Base-by-base conservation (phyloP, 352 stramenopile species). In the Pythium grandisporangium region DNA sequence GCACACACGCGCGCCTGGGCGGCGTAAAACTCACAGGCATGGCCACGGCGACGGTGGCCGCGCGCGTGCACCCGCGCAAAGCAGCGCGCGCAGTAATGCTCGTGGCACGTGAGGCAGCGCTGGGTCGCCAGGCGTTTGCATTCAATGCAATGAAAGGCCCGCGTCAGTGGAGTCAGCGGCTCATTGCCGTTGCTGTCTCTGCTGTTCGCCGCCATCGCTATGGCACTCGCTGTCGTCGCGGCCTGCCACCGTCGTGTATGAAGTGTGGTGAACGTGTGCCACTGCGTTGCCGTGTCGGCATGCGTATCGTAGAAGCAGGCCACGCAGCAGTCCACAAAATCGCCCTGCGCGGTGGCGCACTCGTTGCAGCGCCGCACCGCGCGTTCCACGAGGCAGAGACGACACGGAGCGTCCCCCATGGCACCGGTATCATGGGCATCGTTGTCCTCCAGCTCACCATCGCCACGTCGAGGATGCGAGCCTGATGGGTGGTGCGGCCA, bases 41-140 rank as follows among this genome's bases (percentile, higher is more conserved):
- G 79, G 6, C 40, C 30, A 4, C 58, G 61, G 8, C 79, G 74
- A 14, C 42, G 75, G 58, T 83, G 66, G 12, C 76, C 76, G 24
- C 63, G 65, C 48, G 59, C 49, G 40, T 93, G 79, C 14, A 90
- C 53, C 26, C 76, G 76, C 11, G 53, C 37, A 50, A 87, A 89
- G 62, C 79, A 93, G 5, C 74, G 66, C 35, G 72, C 70, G 26
- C 79, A 93, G 39, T 90, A 93, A 50, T 87, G 63, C 50, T 93
- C 76, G 36, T 79, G 62, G 50, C 79, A 93, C 43, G 55, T 61
- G 16, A 89, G 63, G 29, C 78, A 92, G 5, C 78, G 66, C 24
- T 57, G 42, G 7, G 52, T 67, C 4, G 75, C 82, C 16, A 80
- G 61, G 16, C 75, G 70, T 5, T 63, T 63, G 51, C 75, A 92